Evolutionary conservation across 177 flowering plant genomes (phyloP).

Genomic region (Tripterygium wilfordii): DNA sequence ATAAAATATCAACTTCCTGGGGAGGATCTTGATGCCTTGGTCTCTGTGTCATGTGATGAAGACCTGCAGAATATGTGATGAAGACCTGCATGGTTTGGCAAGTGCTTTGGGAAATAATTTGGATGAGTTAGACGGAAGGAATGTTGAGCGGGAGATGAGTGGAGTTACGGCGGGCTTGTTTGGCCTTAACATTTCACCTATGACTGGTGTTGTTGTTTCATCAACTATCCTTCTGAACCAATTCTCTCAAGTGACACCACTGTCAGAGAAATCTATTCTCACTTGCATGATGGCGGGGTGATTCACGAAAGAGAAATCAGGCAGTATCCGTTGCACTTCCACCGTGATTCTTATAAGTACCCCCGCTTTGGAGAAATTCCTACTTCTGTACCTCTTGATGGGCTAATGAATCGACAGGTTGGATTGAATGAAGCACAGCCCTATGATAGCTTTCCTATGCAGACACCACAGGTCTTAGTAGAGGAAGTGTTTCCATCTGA

Average conservation of each 20-base stretch:
- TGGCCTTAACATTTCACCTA: constrained; percentile 22
- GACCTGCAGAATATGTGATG: constrained; percentile 90
- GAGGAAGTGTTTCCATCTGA: constrained; percentile 30
- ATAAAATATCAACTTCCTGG: constrained; percentile 95
- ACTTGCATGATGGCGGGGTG: constrained; percentile 29
- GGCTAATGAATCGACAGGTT: constrained; percentile 22
- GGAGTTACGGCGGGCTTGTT: constrained; percentile 20
- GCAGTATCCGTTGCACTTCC: constrained; percentile 28
- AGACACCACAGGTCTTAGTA: constrained; percentile 17
- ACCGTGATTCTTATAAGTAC: constrained; percentile 18
- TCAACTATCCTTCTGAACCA: constrained; percentile 28
- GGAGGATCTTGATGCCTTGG: constrained; percentile 93
- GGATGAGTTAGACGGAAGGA: constrained; percentile 38
- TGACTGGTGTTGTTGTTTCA: constrained; percentile 21
- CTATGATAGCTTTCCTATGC: constrained; percentile 16
- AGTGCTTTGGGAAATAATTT: constrained; percentile 51
- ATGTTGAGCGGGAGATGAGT: constrained; percentile 29
- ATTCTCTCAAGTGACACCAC: constrained; percentile 22
- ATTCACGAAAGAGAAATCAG: constrained; percentile 23
- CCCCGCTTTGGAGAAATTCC: constrained; percentile 24
- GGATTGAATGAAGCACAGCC: constrained; percentile 25
- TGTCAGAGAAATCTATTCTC: constrained; percentile 27
- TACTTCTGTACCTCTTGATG: constrained; percentile 18
- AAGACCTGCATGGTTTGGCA: constrained; percentile 50
- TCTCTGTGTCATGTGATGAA: constrained; percentile 88